phyloP scores from a whole-genome alignment of 306 rosid genomes.

The Vigna radiata region DNA sequence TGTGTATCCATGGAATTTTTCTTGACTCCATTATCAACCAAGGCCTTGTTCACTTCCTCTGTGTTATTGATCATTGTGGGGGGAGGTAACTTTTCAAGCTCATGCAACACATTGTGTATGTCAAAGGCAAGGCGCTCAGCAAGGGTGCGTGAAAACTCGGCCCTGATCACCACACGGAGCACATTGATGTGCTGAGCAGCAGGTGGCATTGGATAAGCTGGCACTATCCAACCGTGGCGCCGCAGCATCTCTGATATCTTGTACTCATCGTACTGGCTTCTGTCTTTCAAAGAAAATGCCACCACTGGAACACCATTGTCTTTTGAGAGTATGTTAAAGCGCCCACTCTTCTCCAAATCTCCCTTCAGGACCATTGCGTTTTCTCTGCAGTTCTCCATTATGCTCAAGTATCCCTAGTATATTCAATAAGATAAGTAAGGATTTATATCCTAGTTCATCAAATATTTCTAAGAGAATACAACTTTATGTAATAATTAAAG shows the following conservation, averaged over 20 bases:
- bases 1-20: conserved; percentile 38
- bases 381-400: conserved; percentile 69
- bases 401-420: conserved; percentile 55
- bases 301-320: conserved; percentile 87
- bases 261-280: conserved; percentile 52
- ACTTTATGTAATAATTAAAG: too few relatives aligned
- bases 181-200: conserved; percentile 59
- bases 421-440: not conserved
- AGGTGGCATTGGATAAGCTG: conserved; percentile 71
- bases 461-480: too few relatives aligned
- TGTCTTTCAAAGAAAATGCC: conserved; percentile 77
- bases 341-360: conserved; percentile 66
- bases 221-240: conserved; percentile 65
- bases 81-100: conserved; percentile 49
- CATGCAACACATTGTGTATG: conserved; percentile 50
- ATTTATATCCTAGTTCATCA: too few relatives aligned
- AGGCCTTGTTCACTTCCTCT: conserved; percentile 8
- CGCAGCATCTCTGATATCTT: conserved; percentile 60
- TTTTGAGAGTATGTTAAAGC: conserved; percentile 73
- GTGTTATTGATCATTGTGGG: not conserved
- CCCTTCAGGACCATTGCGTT: conserved; percentile 60
- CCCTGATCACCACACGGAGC: conserved; percentile 66
- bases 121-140: conserved; percentile 60
- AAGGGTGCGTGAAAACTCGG: conserved; percentile 57
- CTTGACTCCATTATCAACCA: conserved; percentile 10